These are phyloP conservation scores for Pseudogymnoascus sp. DNA, from an alignment of 2,329 filamentous ascomycete genomes.

Conservation along the genomic window DNA sequence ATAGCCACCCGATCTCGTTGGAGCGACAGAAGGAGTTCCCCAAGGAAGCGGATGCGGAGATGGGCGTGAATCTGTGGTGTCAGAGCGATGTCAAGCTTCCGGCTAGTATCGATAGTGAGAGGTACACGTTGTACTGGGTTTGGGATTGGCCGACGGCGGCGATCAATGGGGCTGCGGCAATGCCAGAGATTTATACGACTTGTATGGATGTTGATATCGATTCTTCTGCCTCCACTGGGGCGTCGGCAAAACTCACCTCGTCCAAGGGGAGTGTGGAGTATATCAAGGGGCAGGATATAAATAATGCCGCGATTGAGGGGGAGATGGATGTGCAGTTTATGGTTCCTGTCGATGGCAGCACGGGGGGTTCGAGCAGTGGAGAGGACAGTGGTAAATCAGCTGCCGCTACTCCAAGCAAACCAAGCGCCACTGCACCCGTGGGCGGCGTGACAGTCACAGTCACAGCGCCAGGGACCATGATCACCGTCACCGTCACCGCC, in stretches of 20 bases:
- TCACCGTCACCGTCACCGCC: background rate
- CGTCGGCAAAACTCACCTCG: background rate
- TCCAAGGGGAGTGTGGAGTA: background rate
- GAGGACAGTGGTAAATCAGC: background rate
- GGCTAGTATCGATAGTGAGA: slow-evolving; percentile 41
- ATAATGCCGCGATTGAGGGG: background rate
- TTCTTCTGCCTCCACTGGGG: background rate
- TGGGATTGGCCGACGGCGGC: slow-evolving; percentile 69
- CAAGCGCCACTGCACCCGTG: background rate
- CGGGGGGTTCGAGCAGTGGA: background rate
- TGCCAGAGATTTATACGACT: slow-evolving; percentile 50
- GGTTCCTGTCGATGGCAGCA: background rate
- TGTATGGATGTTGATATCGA: slow-evolving; percentile 43
- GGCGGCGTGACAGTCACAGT: background rate
- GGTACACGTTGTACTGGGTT: slow-evolving; percentile 84
- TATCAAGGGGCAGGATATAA: background rate
- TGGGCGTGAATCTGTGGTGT: slow-evolving; percentile 5
- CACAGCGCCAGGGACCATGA: background rate
- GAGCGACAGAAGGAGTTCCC: slow-evolving; percentile 46
- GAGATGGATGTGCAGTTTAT: background rate
- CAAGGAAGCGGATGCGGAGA: slow-evolving; percentile 46
- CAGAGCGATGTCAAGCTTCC: slow-evolving; percentile 8
- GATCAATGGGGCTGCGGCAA: slow-evolving; percentile 32
- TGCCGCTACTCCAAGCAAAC: background rate
- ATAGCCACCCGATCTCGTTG: slow-evolving; percentile 30